phyloP scores from a whole-genome alignment of 352 stramenopile genomes.

The Aphanomyces stellatus region DNA sequence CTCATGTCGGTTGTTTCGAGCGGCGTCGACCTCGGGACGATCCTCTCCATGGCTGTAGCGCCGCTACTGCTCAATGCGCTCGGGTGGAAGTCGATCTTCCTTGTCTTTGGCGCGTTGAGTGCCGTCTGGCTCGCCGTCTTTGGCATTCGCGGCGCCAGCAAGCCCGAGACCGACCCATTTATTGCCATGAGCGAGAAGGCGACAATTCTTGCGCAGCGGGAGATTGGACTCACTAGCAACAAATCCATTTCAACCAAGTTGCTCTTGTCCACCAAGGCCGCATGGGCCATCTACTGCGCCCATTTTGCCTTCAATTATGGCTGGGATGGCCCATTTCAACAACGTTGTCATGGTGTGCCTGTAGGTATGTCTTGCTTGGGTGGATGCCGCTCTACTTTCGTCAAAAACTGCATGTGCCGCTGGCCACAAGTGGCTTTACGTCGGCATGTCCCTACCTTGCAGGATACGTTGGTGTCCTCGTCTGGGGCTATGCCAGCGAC shows the following conservation, averaged over 20 bases:
- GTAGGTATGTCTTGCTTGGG: slow-evolving; percentile 61
- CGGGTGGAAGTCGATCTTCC: slow-evolving; percentile 70
- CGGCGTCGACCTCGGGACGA: slow-evolving; percentile 73
- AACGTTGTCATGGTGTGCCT: not conserved
- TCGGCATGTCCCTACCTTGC: slow-evolving; percentile 70
- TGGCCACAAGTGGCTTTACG: slow-evolving; percentile 51
- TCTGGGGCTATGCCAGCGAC: slow-evolving; percentile 64
- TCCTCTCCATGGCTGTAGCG: slow-evolving; percentile 70
- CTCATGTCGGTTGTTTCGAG: slow-evolving; percentile 77
- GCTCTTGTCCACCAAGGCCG: slow-evolving; percentile 50
- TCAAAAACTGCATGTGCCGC: slow-evolving; percentile 58
- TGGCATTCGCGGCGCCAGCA: slow-evolving; percentile 45
- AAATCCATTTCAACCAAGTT: slow-evolving; percentile 12
- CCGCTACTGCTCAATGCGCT: slow-evolving; percentile 54
- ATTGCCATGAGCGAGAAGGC: slow-evolving; percentile 52
- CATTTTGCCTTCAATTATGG: slow-evolving; percentile 86
- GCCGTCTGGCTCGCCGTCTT: slow-evolving; percentile 68
- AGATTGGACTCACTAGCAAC: not conserved
- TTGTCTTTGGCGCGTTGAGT: slow-evolving; percentile 67
- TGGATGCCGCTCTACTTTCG: slow-evolving; percentile 86
- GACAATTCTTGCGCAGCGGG: slow-evolving; percentile 64
- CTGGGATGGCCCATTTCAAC: slow-evolving; percentile 30
- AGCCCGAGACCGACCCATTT: slow-evolving; percentile 49
- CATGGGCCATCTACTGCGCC: slow-evolving; percentile 77
- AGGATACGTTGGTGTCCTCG: slow-evolving; percentile 63